Conservation (phyloP, 345 rosid genomes). For the Eucalyptus erythrocorys region DNA sequence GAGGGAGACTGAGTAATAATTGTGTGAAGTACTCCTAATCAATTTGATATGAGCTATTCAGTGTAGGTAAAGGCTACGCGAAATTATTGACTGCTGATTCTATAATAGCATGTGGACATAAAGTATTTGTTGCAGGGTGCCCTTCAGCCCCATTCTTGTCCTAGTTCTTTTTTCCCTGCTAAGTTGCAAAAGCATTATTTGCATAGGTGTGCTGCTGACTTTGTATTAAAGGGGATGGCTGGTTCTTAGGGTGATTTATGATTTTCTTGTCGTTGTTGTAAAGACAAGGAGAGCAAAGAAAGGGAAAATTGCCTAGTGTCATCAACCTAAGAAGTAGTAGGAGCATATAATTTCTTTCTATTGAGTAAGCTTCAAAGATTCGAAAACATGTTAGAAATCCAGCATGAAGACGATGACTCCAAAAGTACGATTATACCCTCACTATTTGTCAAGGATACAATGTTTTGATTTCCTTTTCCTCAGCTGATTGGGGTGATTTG, state of each 20-base stretch:
- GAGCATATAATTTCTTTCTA: not conserved
- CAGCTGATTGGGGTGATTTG: not conserved
- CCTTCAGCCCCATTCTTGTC: not conserved
- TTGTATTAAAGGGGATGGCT: not conserved
- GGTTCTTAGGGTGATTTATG: not conserved
- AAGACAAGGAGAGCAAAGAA: not conserved
- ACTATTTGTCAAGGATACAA: not conserved
- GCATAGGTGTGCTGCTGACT: not conserved
- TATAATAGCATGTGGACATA: not conserved
- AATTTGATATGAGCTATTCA: not conserved
- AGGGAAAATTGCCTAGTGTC: not conserved
- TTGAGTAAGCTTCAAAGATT: not conserved
- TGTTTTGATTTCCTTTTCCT: not conserved
- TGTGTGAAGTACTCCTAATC: not conserved
- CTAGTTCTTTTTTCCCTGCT: not conserved
- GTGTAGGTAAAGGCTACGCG: not conserved
- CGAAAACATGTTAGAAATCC: not conserved
- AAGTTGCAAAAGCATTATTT: not conserved
- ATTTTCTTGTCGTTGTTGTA: not conserved
- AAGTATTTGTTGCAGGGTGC: not conserved
- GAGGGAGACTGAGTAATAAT: not conserved
- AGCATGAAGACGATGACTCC: not conserved
- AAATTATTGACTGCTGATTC: not conserved
- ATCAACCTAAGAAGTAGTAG: not conserved
- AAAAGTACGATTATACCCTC: not conserved